Percentiles rank a stretch among this genome's conserved stretches.
phyloP scores from a whole-genome alignment of 495 filamentous ascomycete genomes.

The Xylaria cubensis region DNA sequence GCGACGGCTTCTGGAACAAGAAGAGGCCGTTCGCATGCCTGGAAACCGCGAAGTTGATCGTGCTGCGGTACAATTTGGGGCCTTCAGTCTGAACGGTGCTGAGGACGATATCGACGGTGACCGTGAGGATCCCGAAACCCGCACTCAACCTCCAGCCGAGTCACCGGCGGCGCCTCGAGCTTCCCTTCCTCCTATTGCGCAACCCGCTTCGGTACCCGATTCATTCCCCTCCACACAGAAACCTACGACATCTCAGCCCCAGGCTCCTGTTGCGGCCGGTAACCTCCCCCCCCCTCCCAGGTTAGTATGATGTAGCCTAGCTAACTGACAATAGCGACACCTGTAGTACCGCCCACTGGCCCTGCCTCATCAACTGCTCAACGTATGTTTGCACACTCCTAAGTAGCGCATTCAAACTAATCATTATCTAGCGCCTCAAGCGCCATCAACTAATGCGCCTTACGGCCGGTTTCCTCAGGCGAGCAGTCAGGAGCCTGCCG shows the following conservation, averaged over 20 bases:
- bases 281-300: constrained; percentile 31
- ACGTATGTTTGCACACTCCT: constrained; percentile 39
- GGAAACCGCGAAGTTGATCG: constrained; percentile 96
- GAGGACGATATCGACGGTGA: constrained; percentile 90
- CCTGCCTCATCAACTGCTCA: constrained; percentile 42
- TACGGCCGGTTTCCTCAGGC: constrained; percentile 74
- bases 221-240: constrained; percentile 65
- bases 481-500: constrained; percentile 64
- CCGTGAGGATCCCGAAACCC: constrained; percentile 92
- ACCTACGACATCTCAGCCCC: constrained; percentile 68
- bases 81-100: constrained; percentile 84
- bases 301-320: constrained; percentile 14
- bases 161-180: constrained; percentile 90
- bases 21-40: constrained; percentile 97
- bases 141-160: constrained; percentile 91
- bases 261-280: constrained; percentile 50
- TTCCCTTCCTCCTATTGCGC: constrained; percentile 79
- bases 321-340: constrained; percentile 46
- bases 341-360: constrained; percentile 41
- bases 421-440: constrained; percentile 37
- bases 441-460: constrained; percentile 58
- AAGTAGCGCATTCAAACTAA: constrained; percentile 39
- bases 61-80: constrained; percentile 95
- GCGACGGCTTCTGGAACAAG: constrained; percentile 87
- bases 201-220: constrained; percentile 64